Evolutionary conservation across 345 rosid species (phyloP).

Genomic region (Sisymbrium irio): DNA sequence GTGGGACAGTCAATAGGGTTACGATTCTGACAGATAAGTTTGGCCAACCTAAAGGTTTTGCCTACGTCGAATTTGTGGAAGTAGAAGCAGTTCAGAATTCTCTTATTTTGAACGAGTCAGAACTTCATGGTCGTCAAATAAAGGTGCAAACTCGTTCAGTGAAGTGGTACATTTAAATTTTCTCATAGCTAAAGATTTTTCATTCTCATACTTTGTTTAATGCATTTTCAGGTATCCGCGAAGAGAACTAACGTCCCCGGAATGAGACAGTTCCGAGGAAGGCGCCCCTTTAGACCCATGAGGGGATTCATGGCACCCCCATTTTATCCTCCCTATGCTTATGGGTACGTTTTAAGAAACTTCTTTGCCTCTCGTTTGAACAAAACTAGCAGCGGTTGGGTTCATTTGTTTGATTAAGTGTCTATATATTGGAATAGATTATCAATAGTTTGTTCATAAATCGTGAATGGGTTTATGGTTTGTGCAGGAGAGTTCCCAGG

Average conservation of each 20-base stretch:
- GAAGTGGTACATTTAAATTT: not conserved
- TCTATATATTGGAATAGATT: not conserved
- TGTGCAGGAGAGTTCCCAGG: constrained; percentile 88
- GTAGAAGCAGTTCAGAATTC: constrained; percentile 94
- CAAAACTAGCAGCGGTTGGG: not conserved
- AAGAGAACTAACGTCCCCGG: constrained; percentile 97
- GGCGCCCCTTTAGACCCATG: constrained; percentile 79
- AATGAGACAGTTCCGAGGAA: constrained; percentile 90
- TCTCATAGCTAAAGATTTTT: not conserved
- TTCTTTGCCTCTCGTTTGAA: not conserved
- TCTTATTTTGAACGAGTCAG: constrained; percentile 87
- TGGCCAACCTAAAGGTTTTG: constrained; percentile 99
- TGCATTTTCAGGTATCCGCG: constrained; percentile 72
- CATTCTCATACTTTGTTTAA: not conserved
- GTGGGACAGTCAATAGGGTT: constrained; percentile 96
- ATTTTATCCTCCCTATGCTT: constrained; percentile 63
- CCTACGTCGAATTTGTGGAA: constrained; percentile 96
- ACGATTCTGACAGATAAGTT: constrained; percentile 98
- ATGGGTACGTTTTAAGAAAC: constrained; percentile 56
- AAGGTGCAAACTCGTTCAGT: constrained; percentile 49
- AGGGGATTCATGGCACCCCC: constrained; percentile 78
- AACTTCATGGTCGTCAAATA: constrained; percentile 92
- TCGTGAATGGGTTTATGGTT: constrained; percentile 19
- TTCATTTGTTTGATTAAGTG: not conserved
- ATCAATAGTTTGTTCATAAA: not conserved